Evolutionary conservation across 2,329 filamentous ascomycete species (phyloP).

Genomic region (Colletotrichum plurivorum): DNA sequence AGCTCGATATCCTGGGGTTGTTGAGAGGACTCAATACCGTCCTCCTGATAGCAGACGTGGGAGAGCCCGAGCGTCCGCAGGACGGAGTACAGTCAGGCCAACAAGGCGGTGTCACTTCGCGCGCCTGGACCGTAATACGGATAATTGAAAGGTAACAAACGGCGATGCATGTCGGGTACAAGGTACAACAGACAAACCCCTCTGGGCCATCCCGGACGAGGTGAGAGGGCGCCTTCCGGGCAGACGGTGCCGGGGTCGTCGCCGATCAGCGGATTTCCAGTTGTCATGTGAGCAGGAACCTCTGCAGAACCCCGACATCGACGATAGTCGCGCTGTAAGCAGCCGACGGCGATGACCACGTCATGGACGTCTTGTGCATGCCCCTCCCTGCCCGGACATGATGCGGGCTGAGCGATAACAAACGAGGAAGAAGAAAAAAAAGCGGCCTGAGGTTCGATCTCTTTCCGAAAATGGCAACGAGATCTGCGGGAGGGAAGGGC

Average conservation of each 20-base stretch:
- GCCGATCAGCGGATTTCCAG: constrained; percentile 3
- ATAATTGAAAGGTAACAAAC: constrained; percentile 15
- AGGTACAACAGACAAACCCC: neutral
- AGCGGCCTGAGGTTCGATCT: neutral
- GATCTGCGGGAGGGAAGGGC: neutral
- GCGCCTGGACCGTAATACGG: constrained; percentile 8
- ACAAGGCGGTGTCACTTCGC: constrained; percentile 5
- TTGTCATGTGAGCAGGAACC: constrained; percentile 28
- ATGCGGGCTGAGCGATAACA: neutral
- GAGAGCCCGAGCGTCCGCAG: no score
- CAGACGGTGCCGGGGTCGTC: constrained; percentile 4
- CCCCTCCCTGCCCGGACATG: neutral
- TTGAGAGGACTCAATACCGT: no score
- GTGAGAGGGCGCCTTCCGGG: neutral
- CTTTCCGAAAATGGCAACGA: constrained; percentile 7
- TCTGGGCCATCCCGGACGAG: neutral
- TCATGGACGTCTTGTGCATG: neutral
- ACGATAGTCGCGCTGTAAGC: neutral
- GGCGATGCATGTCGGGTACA: constrained; percentile 16
- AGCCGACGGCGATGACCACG: neutral
- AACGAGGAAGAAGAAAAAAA: no score
- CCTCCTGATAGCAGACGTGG: no score
- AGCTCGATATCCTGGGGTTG: no score
- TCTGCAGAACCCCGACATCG: constrained; percentile 15
- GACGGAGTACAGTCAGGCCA: neutral